These are phyloP conservation scores for Phalaenopsis hybrid DNA, from an alignment of 116 monocot species.

Conservation along the genomic window DNA sequence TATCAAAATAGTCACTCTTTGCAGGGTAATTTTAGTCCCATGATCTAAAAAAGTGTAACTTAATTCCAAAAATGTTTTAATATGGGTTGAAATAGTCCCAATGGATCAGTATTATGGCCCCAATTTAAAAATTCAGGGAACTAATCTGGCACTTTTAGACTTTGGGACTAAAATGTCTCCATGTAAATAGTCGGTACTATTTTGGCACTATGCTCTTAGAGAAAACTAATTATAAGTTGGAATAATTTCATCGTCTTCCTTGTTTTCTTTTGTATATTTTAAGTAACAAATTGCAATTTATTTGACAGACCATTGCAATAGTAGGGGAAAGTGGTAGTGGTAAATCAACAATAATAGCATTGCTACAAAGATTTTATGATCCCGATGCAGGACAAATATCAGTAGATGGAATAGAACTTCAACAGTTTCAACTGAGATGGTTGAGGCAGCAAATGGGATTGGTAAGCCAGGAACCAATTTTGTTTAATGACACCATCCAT, in stretches of 20 bases:
- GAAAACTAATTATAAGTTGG: neutral
- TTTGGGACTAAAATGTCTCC: too few species aligned
- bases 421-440: conserved; percentile 38
- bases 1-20: too few species aligned
- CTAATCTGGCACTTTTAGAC: too few species aligned
- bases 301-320: conserved; percentile 40
- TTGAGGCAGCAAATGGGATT: conserved; percentile 56
- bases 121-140: too few species aligned
- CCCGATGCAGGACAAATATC: conserved; percentile 38
- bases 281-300: neutral
- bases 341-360: conserved; percentile 51
- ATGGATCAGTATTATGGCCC: too few species aligned
- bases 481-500: conserved; percentile 38
- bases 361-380: conserved; percentile 53
- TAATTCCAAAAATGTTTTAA: too few species aligned
- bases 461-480: conserved; percentile 44
- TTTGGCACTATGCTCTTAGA: too few species aligned
- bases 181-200: too few species aligned
- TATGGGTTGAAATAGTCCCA: too few species aligned
- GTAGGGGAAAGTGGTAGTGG: conserved; percentile 66
- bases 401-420: conserved; percentile 40
- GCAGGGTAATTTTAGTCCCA: too few species aligned
- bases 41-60: too few species aligned
- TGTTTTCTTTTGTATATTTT: neutral
- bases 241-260: neutral